Base-by-base conservation (phyloP, 1,139 yeast genomes). In the Geotrichum australiense region DNA sequence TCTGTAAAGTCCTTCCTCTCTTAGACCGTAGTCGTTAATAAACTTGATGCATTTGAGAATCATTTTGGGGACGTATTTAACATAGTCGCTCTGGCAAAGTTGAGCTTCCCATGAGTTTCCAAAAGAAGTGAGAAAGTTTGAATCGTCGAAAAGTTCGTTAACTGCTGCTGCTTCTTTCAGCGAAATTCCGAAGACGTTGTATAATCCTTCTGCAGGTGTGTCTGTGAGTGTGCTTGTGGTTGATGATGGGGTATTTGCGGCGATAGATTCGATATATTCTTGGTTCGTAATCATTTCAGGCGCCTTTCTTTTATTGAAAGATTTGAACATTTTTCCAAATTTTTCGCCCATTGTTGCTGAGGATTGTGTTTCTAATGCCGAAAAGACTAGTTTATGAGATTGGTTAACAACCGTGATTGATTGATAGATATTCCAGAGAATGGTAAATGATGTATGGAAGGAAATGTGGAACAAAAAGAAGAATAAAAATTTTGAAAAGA, bases 1-100 rank as follows among this genome's bases (percentile, higher is more conserved):
- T 62, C 95, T 71, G 59, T 85, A 85, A 22, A 85, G 66, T 22
- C 95, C 95, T 47, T 83, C 83, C 57, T 84, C 94, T 51, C 78
- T 78, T 18, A 84, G 55, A 0, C 94, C 94, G 32, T 51, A 35
- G 22, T 41, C 40, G 31, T 47, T 44, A 27, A 56, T 45, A 37
- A 47, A 54, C 19, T 48, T 46, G 20, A 55, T 39, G 42, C 55
- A 51, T 34, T 49, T 53, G n/a, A 51, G 31, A 18, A 55, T 48
- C 18, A 55, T 39, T 18, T 46, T 29, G 5, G 61, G 60, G n/a
- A 57, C 51, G 35, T 46, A 50, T 23, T 41, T 37, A 15, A 50
- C 52, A 32, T 49, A 47, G 16, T 47, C 50, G 4, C 40, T 25
- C 22, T 41, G 47, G 45, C 47, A 40, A 26, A 43, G 18, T 44